Conservation (phyloP, 805 yeast species). For the Saccharomyces cerevisiae region DNA sequence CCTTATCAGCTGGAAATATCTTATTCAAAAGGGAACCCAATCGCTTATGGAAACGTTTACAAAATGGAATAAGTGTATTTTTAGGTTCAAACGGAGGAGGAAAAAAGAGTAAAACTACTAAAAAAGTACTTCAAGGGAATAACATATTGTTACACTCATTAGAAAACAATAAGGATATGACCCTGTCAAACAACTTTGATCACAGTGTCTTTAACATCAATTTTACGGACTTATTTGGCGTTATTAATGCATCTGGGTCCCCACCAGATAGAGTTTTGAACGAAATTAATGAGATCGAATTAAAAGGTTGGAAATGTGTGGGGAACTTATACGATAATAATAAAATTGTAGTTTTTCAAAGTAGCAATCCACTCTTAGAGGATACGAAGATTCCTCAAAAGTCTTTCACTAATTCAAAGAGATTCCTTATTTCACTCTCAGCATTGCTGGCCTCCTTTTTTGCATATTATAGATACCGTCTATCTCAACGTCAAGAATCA, state of each 20-base stretch:
- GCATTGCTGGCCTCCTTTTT: neutral
- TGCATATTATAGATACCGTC: neutral
- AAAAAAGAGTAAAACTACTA: neutral
- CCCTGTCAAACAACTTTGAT: neutral
- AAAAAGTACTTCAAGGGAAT: neutral
- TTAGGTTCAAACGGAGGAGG: neutral
- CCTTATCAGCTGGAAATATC: conserved; percentile 13
- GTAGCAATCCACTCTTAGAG: neutral
- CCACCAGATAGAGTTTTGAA: conserved; percentile 22
- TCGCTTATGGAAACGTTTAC: neutral
- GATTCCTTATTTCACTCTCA: neutral
- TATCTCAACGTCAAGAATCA: neutral
- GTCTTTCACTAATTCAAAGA: neutral
- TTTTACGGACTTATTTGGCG: conserved; percentile 20
- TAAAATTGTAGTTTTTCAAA: conserved; percentile 18
- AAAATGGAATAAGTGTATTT: neutral
- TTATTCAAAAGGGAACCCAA: conserved; percentile 7
- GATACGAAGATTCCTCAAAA: neutral
- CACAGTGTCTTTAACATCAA: conserved; percentile 11
- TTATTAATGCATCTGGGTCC: conserved; percentile 17
- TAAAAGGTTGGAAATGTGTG: conserved; percentile 21
- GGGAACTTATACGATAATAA: conserved; percentile 19
- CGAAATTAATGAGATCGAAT: conserved; percentile 15
- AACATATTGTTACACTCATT: neutral
- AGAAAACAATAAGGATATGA: conserved; percentile 7